Conservation (phyloP, 1,284 basidiomycete genomes). For the Ganoderma sinense region DNA sequence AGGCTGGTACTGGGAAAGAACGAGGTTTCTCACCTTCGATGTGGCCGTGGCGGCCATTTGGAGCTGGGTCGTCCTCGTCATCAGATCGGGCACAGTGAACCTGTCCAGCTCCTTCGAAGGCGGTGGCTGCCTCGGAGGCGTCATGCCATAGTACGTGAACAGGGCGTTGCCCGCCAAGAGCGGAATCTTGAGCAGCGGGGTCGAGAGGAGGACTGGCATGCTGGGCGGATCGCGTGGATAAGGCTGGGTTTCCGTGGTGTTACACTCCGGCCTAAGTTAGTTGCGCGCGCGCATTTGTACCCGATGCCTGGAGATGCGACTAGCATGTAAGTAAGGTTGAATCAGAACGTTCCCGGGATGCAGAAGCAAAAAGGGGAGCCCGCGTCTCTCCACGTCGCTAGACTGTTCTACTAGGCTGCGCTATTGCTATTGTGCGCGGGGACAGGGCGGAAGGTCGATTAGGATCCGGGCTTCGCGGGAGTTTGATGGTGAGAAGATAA, state of each 20-base stretch:
- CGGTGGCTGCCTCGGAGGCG: slow-evolving; percentile 1
- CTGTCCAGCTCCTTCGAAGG: background rate
- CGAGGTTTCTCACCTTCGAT: background rate
- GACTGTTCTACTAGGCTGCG: background rate
- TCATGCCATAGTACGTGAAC: slow-evolving; percentile 3
- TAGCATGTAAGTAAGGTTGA: background rate
- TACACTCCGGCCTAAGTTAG: background rate
- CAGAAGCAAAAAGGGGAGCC: background rate
- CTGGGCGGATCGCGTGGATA: background rate
- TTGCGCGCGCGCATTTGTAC: background rate
- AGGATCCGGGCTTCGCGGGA: background rate
- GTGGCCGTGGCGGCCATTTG: background rate
- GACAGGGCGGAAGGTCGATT: background rate
- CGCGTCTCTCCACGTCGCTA: background rate
- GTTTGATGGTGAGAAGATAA: background rate
- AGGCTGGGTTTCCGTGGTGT: background rate
- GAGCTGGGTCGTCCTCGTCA: background rate
- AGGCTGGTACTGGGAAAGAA: too few relatives aligned
- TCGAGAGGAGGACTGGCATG: background rate
- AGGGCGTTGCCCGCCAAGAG: background rate
- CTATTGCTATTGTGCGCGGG: background rate
- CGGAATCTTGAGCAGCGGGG: slow-evolving; percentile 3
- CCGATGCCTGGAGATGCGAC: background rate
- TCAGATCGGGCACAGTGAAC: background rate
- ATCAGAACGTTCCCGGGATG: background rate